phyloP scores from a whole-genome alignment of 768 basidiomycete genomes.

The Zangia roseola region DNA sequence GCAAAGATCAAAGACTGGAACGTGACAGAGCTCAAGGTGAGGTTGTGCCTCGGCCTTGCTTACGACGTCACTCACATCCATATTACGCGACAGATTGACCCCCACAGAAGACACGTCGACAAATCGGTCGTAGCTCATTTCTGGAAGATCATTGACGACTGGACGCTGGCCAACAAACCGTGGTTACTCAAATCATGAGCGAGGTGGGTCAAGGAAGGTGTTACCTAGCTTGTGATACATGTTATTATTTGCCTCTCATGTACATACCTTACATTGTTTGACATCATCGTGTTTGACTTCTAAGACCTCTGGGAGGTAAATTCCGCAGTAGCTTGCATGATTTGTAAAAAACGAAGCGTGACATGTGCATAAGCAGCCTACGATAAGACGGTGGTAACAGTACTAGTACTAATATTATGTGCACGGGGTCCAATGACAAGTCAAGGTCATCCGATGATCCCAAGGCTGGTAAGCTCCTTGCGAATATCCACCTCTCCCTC shows the following conservation, averaged over 20 bases:
- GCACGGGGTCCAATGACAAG: background rate
- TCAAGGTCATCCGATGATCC: conserved; percentile 15
- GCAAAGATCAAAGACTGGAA: conserved; percentile 94
- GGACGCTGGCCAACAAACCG: conserved; percentile 80
- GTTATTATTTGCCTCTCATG: background rate
- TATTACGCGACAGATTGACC: conserved; percentile 72
- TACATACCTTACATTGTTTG: background rate
- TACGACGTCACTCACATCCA: background rate
- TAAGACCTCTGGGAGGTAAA: too few species aligned
- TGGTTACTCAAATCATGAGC: conserved; percentile 55
- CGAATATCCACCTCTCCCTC: conserved; percentile 85
- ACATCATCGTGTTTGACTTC: too few species aligned
- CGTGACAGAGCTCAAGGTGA: conserved; percentile 90
- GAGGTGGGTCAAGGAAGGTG: too few species aligned
- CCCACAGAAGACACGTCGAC: conserved; percentile 85
- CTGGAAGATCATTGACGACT: conserved; percentile 89
- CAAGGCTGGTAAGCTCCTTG: conserved; percentile 62
- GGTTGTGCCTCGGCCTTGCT: conserved; percentile 1
- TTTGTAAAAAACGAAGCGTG: too few species aligned
- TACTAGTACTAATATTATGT: too few species aligned
- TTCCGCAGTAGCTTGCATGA: too few species aligned
- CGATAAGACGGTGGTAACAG: background rate
- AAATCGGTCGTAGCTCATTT: conserved; percentile 94
- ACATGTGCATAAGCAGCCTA: background rate
- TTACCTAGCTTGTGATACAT: background rate